Evolutionary conservation across 305 asterid genomes (phyloP).

Genomic region (Solanum aculeatissimum): DNA sequence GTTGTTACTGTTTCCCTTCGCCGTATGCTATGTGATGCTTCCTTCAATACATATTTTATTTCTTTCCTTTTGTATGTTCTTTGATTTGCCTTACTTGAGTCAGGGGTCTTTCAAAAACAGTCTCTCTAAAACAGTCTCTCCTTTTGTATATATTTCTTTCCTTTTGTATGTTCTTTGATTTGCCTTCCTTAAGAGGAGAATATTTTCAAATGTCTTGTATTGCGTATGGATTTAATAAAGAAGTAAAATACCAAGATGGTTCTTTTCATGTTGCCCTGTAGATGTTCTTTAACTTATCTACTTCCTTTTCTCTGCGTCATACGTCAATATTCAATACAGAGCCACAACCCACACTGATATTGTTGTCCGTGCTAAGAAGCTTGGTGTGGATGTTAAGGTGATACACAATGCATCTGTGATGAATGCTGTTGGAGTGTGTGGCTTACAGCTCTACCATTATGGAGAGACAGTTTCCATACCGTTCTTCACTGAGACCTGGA

Average conservation of each 20-base stretch:
- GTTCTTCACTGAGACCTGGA: conserved; percentile 89
- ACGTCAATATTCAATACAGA: conserved; percentile 25
- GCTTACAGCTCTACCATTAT: conserved; percentile 80
- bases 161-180: too few relatives aligned
- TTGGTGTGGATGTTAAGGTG: conserved; percentile 69
- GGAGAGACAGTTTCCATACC: conserved; percentile 88
- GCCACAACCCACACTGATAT: conserved; percentile 94
- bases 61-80: background rate
- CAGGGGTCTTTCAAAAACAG: background rate
- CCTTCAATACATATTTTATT: background rate
- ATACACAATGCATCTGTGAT: conserved; percentile 89
- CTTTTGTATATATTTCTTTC: too few relatives aligned
- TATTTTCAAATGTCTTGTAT: background rate
- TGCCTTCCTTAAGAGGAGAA: background rate
- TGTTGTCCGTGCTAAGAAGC: conserved; percentile 76
- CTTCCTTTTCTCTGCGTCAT: background rate
- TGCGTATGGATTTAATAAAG: background rate
- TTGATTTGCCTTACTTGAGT: background rate
- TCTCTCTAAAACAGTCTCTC: too few relatives aligned
- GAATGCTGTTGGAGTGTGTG: conserved; percentile 92
- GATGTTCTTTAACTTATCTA: background rate
- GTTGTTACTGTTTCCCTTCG: background rate
- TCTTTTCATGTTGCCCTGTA: background rate
- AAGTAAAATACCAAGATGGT: background rate
- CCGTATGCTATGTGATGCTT: background rate